These are phyloP conservation scores for Apiospora marii DNA, from an alignment of 2,329 filamentous ascomycete species.

Conservation along the genomic window DNA sequence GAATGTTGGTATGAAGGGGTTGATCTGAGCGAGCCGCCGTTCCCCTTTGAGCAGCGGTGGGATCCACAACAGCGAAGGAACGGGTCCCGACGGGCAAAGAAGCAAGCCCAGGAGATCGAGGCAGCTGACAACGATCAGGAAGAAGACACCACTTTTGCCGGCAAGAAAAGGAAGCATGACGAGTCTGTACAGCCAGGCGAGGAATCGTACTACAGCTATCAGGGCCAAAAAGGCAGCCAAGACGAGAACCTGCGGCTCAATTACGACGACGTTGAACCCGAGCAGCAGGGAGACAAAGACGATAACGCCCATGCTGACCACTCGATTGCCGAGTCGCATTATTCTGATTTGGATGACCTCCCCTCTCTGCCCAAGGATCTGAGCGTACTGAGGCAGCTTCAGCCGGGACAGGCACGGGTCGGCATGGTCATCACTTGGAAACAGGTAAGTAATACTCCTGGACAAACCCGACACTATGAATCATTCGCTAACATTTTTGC, in stretches of 20 bases:
- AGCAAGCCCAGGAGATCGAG: slow-evolving; percentile 58
- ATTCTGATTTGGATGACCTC: slow-evolving; percentile 65
- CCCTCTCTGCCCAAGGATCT: slow-evolving; percentile 67
- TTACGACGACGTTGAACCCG: slow-evolving; percentile 45
- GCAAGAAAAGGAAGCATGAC: slow-evolving; percentile 60
- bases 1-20: slow-evolving; percentile 81
- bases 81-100: slow-evolving; percentile 50
- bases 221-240: slow-evolving; percentile 26
- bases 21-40: slow-evolving; percentile 78
- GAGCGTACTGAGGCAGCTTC: slow-evolving; percentile 59
- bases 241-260: slow-evolving; percentile 48
- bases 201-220: slow-evolving; percentile 50
- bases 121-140: slow-evolving; percentile 52
- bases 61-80: slow-evolving; percentile 72
- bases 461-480: neutral
- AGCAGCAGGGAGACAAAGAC: slow-evolving; percentile 44
- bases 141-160: slow-evolving; percentile 42
- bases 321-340: slow-evolving; percentile 50
- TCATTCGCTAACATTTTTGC: neutral
- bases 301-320: neutral
- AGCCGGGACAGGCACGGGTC: slow-evolving; percentile 53
- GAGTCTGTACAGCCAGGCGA: slow-evolving; percentile 46
- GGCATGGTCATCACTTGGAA: slow-evolving; percentile 77
- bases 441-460: slow-evolving; percentile 32
- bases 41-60: slow-evolving; percentile 91